These are phyloP conservation scores for Zymoseptoria tritici DNA, from an alignment of 2,329 filamentous ascomycete species.

Conservation along the genomic window DNA sequence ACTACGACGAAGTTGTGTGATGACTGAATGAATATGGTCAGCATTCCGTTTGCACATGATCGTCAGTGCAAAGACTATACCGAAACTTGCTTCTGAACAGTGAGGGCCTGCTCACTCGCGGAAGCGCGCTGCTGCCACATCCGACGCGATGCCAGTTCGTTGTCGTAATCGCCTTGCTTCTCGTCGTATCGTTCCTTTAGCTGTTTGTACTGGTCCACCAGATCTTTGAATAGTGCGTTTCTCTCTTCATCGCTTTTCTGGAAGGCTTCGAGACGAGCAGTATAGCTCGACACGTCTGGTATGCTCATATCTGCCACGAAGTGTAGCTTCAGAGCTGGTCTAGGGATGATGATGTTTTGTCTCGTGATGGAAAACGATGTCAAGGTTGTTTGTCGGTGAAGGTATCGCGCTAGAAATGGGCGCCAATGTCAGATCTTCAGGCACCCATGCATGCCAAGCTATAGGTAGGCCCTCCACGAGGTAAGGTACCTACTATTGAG, in stretches of 20 bases:
- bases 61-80: conserved; percentile 7
- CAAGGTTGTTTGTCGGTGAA: not conserved
- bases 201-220: conserved; percentile 27
- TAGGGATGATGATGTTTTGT: not conserved
- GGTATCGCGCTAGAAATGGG: not conserved
- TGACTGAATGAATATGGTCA: conserved; percentile 10
- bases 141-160: conserved; percentile 30
- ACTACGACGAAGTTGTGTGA: conserved; percentile 39
- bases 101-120: conserved; percentile 15
- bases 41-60: not conserved
- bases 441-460: not conserved
- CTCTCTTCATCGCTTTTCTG: conserved; percentile 26
- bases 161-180: conserved; percentile 30
- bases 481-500: not conserved
- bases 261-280: conserved; percentile 26
- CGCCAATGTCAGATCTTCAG: not conserved
- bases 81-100: conserved; percentile 20
- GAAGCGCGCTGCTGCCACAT: conserved; percentile 28
- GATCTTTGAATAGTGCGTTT: conserved; percentile 25
- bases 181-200: conserved; percentile 29
- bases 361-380: not conserved
- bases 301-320: not conserved
- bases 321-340: not conserved
- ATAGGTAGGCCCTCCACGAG: not conserved
- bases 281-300: conserved; percentile 7